Evolutionary conservation across 495 filamentous ascomycete species (phyloP).

Genomic region (Elasticomyces elasticus): DNA sequence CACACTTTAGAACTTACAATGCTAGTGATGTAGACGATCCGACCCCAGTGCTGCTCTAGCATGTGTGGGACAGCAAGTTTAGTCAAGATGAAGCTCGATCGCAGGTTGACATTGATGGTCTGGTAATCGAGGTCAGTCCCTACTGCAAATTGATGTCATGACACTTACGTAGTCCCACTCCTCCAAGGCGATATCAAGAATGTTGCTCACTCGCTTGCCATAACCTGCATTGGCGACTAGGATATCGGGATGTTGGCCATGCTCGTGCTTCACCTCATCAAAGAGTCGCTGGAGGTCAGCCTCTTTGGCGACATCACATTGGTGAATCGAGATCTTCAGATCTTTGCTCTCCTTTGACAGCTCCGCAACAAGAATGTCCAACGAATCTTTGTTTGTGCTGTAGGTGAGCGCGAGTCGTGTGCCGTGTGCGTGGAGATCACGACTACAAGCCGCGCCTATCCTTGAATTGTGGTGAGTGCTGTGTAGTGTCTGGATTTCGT

Average conservation of each 20-base stretch:
- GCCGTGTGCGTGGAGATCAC: conserved; percentile 43
- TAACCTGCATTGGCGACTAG: conserved; percentile 50
- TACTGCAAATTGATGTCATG: too few relatives aligned
- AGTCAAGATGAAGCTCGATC: conserved; percentile 54
- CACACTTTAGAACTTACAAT: too few relatives aligned
- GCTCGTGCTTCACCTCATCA: conserved; percentile 39
- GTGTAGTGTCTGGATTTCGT: not conserved
- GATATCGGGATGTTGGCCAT: conserved; percentile 51
- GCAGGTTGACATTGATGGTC: conserved; percentile 56
- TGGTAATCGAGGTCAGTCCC: too few relatives aligned
- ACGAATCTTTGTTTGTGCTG: conserved; percentile 39
- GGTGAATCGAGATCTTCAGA: conserved; percentile 45
- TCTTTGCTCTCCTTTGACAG: not conserved
- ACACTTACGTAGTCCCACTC: conserved; percentile 63
- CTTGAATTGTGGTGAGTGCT: conserved; percentile 28
- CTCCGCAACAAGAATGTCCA: conserved; percentile 36
- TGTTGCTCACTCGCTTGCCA: conserved; percentile 40
- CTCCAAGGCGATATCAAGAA: conserved; percentile 46
- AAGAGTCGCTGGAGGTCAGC: conserved; percentile 45
- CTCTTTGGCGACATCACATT: conserved; percentile 45
- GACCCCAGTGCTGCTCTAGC: conserved; percentile 52
- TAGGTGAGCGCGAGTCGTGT: conserved; percentile 54
- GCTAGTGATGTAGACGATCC: conserved; percentile 58
- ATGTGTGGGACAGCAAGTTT: conserved; percentile 58
- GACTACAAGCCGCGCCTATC: conserved; percentile 53